Conservation (phyloP, 129 eudicot species). For the Arctium minus region DNA sequence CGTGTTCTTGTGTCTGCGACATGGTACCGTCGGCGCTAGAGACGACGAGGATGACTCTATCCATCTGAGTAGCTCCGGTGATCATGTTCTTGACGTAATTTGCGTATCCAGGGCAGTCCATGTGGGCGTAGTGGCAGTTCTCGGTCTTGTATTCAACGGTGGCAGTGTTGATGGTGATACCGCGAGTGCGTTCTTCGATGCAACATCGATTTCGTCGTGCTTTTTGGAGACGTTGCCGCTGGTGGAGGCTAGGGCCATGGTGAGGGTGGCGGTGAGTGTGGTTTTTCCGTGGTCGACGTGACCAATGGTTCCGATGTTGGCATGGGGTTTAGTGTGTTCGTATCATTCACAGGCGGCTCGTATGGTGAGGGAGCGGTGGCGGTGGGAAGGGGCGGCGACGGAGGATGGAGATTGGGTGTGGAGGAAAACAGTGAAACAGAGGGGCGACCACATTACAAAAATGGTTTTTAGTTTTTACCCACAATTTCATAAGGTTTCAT, state of each 20-base stretch:
- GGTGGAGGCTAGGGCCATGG: conserved; percentile 75
- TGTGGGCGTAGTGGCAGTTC: conserved; percentile 81
- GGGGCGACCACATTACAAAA: too few relatives aligned
- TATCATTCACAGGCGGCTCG: conserved; percentile 81
- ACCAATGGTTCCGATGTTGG: conserved; percentile 89
- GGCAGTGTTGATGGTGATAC: conserved; percentile 87
- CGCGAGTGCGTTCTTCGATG: conserved; percentile 87
- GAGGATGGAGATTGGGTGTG: conserved; percentile 28
- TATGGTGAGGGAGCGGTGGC: conserved; percentile 43
- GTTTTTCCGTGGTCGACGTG: conserved; percentile 96
- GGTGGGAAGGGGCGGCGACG: conserved; percentile 22
- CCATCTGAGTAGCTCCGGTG: conserved; percentile 90
- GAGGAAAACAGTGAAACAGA: too few relatives aligned
- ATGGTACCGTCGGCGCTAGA: conserved; percentile 92
- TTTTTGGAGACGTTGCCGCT: conserved; percentile 61
- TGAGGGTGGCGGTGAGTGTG: conserved; percentile 85
- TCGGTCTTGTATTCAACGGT: conserved; percentile 88
- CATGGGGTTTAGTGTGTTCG: conserved; percentile 82
- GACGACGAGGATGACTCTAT: conserved; percentile 77
- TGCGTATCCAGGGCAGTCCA: conserved; percentile 82
- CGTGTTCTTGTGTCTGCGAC: conserved; percentile 89
- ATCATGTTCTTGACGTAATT: conserved; percentile 81
- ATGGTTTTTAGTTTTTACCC: too few relatives aligned
- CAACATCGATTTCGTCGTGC: conserved; percentile 89
- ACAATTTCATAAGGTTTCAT: too few relatives aligned